Evolutionary conservation across 768 basidiomycete genomes (phyloP).

Genomic region (Psilocybe tampanensis): DNA sequence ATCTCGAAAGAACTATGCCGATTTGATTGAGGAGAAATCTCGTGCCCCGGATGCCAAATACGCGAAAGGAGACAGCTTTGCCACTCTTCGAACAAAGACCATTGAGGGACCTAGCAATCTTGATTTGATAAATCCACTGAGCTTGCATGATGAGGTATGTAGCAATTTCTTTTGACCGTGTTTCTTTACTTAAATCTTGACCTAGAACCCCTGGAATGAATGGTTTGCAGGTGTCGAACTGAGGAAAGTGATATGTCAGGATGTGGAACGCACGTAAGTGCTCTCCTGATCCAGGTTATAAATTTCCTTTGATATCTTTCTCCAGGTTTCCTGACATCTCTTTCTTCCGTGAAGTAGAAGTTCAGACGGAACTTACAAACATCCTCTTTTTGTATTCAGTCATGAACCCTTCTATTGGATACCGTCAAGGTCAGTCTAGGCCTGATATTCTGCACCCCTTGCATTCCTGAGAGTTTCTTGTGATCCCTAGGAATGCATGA

Average conservation of each 20-base stretch:
- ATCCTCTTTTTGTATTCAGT: constrained; percentile 85
- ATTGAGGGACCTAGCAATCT: constrained; percentile 44
- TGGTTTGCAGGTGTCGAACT: constrained; percentile 93
- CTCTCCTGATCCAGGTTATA: constrained; percentile 9
- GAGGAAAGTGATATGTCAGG: constrained; percentile 86
- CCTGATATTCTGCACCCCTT: background rate
- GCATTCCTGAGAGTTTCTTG: background rate
- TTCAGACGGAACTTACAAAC: constrained; percentile 82
- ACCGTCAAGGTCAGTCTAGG: constrained; percentile 67
- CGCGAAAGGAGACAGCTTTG: constrained; percentile 9
- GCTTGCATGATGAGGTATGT: constrained; percentile 73
- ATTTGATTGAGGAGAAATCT: constrained; percentile 67
- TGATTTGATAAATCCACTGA: constrained; percentile 80
- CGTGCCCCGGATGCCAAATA: constrained; percentile 80
- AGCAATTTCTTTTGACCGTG: background rate
- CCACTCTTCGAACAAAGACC: constrained; percentile 32
- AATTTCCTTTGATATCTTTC: constrained; percentile 5
- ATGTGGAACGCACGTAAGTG: constrained; percentile 92
- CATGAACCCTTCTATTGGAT: constrained; percentile 82
- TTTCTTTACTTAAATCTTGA: background rate
- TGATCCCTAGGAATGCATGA: constrained; percentile 87
- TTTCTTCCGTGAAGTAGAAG: constrained; percentile 79
- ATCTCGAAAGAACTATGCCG: constrained; percentile 58
- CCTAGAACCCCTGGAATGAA: constrained; percentile 90
- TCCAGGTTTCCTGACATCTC: constrained; percentile 93